Base-by-base conservation (phyloP, 495 filamentous ascomycete genomes). In the Achaetomiella virescens region DNA sequence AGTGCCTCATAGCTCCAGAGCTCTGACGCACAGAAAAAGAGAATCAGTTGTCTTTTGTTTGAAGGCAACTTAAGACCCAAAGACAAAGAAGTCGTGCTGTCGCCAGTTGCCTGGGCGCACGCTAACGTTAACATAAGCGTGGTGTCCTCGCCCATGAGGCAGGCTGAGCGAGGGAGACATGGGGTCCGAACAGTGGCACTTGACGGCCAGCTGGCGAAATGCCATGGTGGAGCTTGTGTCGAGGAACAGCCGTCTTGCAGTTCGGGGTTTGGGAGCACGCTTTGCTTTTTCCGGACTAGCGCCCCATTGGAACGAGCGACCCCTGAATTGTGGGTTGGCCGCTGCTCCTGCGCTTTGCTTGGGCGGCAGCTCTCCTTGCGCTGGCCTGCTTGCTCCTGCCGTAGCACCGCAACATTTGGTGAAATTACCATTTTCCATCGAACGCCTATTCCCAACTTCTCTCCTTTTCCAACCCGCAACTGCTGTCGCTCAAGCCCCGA, bases 371-470 rank as follows among this genome's bases (percentile, higher is more conserved):
- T 62, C 47, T 21, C 40, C 33, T 18, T 48, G 31, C 22, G 27
- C 27, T 63, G 61, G 62, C 51, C 62, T 67, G 61, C 60, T 54
- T 17, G 44, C 55, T 61, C 58, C 65, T 65, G 58, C 64, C 61
- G 62, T 63, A 56, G 59, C 63, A 68, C 61, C 55, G 66, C 59
- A 70, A 66, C 61, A 63, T 61, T 64, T 71, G 68, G 63, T 70
- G 67, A 71, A 70, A 71, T 71, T 71, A 59, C 41, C 67, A 68
- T 66, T 68, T 70, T 59, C 67, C 63, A 45, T 62, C 57, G 54
- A 61, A n/a, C 55, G 51, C 53, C 53, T 52, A 58, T 55, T 57
- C 52, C 61, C 61, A 53, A 55, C 52, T 61, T 66, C 61, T 69
- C 67, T 66, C 67, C 64, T 70, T 68, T 69, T 68, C 57, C 27